Evolutionary conservation across 129 eudicot genomes (phyloP), one percentile per base, ranked within the genome.

Genomic region (Solidago caesia): DNA sequence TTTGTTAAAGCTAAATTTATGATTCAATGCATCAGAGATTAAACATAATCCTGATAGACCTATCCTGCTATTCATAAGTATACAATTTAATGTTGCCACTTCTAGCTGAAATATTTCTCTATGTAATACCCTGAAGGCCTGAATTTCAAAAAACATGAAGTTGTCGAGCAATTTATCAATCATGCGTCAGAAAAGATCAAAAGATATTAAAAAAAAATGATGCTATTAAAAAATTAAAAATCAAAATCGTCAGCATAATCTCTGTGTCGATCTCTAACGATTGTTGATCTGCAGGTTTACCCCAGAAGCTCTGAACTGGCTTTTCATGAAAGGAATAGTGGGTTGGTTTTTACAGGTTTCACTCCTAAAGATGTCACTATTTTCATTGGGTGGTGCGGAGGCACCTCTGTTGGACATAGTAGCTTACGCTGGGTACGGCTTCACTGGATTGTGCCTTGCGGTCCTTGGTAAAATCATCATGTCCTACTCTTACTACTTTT

Each of bases 341-440:
- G 92, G 92, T 25, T 87, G 89, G 89, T 85, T 82, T 63, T 47
- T 87, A 74, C 87, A 87, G 60, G 87, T 87, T 41, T 75, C 82
- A 0, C 84, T 87, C 71, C 77, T 87, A 71, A 87, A 87, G 57
- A 73, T 82, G 83, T 79, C 92, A 4, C 69, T 90, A 68, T 66
- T 83, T 26, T 82, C 91, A 6, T 69, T 87, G 72, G 90, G 93
- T 5, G 79, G 89, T 26, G 94, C 87, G 49, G 97, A 88, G 65
- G 87, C 88, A 53, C 94, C 94, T 7, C 70, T 88, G 74, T 82
- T 88, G 41, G 91, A 91, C 80, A 80, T 88, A 14, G 91, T 91
- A 64, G 89, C 97, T 46, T 88, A 85, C 33, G 83, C 86, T 0
- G 97, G 94, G 39, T 91, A 91, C 58, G 83, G 87, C 6, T 91